phyloP scores from a whole-genome alignment of 768 basidiomycete genomes.

The Hericium alpestre region DNA sequence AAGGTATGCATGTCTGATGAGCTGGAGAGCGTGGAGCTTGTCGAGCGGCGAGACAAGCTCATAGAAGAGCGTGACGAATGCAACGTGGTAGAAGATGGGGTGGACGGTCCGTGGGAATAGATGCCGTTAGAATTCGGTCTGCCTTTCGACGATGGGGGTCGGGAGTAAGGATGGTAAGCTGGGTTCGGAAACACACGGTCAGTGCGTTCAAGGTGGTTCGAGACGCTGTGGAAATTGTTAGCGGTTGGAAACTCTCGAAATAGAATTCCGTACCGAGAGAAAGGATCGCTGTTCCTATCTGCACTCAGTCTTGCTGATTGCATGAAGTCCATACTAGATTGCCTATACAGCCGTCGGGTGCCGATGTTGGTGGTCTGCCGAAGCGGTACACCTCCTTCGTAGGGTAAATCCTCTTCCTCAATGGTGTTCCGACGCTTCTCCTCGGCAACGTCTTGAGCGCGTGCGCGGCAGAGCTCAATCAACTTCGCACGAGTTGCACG shows the following conservation, averaged over 20 bases:
- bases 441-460: conserved; percentile 39
- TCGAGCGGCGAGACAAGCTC: conserved; percentile 1
- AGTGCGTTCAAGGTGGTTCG: conserved; percentile 25
- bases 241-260: neutral
- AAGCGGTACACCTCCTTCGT: conserved; percentile 25
- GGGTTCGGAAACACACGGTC: conserved; percentile 43
- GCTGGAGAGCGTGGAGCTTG: conserved; percentile 6
- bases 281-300: conserved; percentile 39
- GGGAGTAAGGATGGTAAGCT: conserved; percentile 38
- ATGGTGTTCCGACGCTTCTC: conserved; percentile 27
- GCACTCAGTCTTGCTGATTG: conserved; percentile 33
- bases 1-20: conserved; percentile 6
- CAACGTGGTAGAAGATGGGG: conserved; percentile 13
- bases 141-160: conserved; percentile 39
- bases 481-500: conserved; percentile 77
- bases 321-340: conserved; percentile 85
- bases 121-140: neutral
- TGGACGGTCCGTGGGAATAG: conserved; percentile 28
- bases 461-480: conserved; percentile 62
- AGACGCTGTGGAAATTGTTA: conserved; percentile 9
- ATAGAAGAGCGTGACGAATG: conserved; percentile 5
- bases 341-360: conserved; percentile 51
- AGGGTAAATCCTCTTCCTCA: conserved; percentile 37
- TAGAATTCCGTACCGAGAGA: conserved; percentile 47
- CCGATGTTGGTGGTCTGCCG: conserved; percentile 35